Base-by-base conservation (phyloP, 192 early-diverging fungal species). In the Podila horticola region DNA sequence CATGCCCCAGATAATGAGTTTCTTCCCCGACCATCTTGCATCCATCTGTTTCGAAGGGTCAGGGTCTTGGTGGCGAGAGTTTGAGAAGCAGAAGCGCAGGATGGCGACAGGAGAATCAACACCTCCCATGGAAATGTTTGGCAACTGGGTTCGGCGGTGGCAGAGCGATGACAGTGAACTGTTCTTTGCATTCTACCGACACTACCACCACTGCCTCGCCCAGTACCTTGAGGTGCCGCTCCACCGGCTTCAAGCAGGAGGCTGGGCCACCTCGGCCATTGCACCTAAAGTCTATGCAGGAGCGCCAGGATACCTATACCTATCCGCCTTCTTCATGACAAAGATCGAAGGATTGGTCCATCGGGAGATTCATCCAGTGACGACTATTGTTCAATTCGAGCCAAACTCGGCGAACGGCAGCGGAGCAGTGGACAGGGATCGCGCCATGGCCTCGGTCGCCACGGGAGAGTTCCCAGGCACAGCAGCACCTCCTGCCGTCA, bases 91-190 rank as follows among this genome's bases (percentile, higher is more conserved):
- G 60, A 85, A 82, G 62, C 70, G 72, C 11, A 82, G 49, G 62
- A 69, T 69, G 57, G 34, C 66, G 13, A 62, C 71, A 34, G 71
- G 77, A 15, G 74, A 74, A 48, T 55, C 64, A 45, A 50, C 63
- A 2, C 72, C 72, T 6, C 79, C 83, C 0, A 84, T 86, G 62
- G 85, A 86, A 52, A 82, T 84, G 74, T 77, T 67, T 66, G 85
- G 85, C 12, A 86, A 86, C 62, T 86, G 85, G 83, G 75, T 84
- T 22, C 57, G 83, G 36, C 74, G 84, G 71, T 88, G 87, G 87
- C 87, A 86, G 59, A 85, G 84, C 61, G 87, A 88, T 20, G 87
- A 88, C 24, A 86, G 85, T 41, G 87, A 88, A 52, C 68, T 88
- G 17, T 88, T 88, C 70, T 88, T 88, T 72, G 75, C 85, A 38